Base-by-base conservation (phyloP, 257 asterid species). In the Prunella vulgaris region DNA sequence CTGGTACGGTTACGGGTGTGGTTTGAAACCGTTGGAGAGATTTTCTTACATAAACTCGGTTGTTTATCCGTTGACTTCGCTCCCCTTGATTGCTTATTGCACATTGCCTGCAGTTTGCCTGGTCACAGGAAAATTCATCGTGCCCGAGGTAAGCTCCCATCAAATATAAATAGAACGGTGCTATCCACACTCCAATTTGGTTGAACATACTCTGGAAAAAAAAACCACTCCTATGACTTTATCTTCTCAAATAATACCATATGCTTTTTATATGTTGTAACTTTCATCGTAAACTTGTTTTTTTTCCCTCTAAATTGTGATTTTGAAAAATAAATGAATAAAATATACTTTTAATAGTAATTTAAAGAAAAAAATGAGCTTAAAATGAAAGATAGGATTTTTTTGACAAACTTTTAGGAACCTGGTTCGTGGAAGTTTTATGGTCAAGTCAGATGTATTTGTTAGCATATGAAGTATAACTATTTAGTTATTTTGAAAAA, bases 1-100 rank as follows among this genome's bases (percentile, higher is more conserved):
- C 65, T 78, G 86, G 86, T 81, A 81, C 14, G 85, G 86, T 7
- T 78, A 81, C 14, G 86, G 88, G 1, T 83, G 88, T 56, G 88
- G 88, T 48, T 69, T 81, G 42, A 84, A 84, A 70, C 80, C 82
- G 2, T 82, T 84, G 40, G 81, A 81, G 82, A 64, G 88, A 15
- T 71, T 84, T 25, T 78, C 86, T 0, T 84, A 84, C 77, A 81
- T 84, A 28, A 82, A 79, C 80, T 79, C 82, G 0, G 81, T 79
- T 22, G 77, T 82, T 49, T 82, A 82, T 40, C 87, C 87, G 0
- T 61, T 82, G 65, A 79, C 87, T 4, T 82, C 87, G 0, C 75
- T 82, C 53, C 82, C 82, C 14, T 71, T 82, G 82, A 74, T 82
- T 8, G 73, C 73, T 10, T 82, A 82, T 24, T 79, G 87, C 63